Conservation (phyloP, 2,329 filamentous ascomycete genomes). For the Aspergillus alliaceus region DNA sequence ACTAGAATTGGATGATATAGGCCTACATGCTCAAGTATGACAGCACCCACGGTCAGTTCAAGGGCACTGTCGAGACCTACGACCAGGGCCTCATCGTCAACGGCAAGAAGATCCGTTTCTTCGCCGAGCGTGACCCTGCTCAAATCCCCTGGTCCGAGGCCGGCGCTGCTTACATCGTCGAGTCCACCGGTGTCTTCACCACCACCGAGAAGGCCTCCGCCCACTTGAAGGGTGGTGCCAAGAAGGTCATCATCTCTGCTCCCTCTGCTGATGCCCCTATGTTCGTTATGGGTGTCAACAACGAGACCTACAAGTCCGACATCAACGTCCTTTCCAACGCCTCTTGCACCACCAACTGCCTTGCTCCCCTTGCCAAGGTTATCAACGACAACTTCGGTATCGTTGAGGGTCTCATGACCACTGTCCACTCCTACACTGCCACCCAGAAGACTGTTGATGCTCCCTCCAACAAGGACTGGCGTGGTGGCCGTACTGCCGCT, state of each 20-base stretch:
- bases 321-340: constrained; percentile 97
- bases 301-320: constrained; percentile 87
- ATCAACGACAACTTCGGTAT: constrained; percentile 98
- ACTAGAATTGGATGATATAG: constrained; percentile 46
- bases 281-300: constrained; percentile 99
- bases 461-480: constrained; percentile 98
- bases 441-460: constrained; percentile 99
- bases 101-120: constrained; percentile 94
- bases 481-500: constrained; percentile 96
- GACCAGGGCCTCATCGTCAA: constrained; percentile 79
- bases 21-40: constrained; percentile 99
- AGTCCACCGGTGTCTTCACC: constrained; percentile 99
- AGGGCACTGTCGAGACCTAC: constrained; percentile 78
- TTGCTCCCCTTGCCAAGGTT: constrained; percentile 98
- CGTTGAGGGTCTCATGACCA: constrained; percentile 99
- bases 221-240: constrained; percentile 94
- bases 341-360: constrained; percentile 99
- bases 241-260: constrained; percentile 81
- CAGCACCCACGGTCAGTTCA: constrained; percentile 94
- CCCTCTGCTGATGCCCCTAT: constrained; percentile 80
- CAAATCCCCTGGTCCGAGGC: constrained; percentile 87
- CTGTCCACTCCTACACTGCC: constrained; percentile 98
- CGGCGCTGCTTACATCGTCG: constrained; percentile 89
- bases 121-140: constrained; percentile 85
- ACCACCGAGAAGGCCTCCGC: constrained; percentile 92